These are phyloP conservation scores for Sarcocystis neurona DNA, from an alignment of 169 alveolate genomes.

Conservation along the genomic window DNA sequence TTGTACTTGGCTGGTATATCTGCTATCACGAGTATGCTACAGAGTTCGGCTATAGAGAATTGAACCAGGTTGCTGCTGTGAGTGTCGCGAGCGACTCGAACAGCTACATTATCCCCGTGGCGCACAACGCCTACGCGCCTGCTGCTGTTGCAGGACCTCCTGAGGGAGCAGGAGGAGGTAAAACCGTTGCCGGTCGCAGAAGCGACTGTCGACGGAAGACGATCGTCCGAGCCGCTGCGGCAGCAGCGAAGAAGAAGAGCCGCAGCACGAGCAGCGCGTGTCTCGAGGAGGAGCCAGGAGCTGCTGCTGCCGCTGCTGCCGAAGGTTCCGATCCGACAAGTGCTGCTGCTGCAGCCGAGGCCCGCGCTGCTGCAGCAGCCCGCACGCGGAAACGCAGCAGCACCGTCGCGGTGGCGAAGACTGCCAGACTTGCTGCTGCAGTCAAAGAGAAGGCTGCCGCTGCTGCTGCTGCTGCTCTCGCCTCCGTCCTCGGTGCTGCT, in stretches of 20 bases:
- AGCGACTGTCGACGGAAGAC: neutral
- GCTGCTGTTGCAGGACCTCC: neutral
- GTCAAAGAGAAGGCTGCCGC: too few species aligned
- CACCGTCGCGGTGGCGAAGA: too few species aligned
- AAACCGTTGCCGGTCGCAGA: too few species aligned
- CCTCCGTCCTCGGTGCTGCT: too few species aligned
- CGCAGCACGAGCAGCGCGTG: neutral
- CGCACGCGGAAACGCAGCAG: too few species aligned
- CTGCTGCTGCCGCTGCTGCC: neutral
- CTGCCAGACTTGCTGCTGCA: neutral
- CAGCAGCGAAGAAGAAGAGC: neutral
- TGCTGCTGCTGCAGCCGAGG: too few species aligned
- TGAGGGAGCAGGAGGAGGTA: neutral
- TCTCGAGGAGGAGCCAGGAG: neutral
- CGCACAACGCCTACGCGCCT: neutral
- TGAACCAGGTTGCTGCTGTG: conserved; percentile 16
- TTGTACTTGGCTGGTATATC: conserved; percentile 38
- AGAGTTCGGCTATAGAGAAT: conserved; percentile 41
- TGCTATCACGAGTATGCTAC: conserved; percentile 42
- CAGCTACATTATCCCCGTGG: conserved; percentile 25
- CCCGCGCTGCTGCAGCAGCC: too few species aligned
- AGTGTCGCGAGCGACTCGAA: conserved; percentile 32
- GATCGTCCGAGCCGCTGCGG: neutral
- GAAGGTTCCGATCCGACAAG: too few species aligned
- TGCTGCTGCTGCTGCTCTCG: too few species aligned